Base-by-base conservation (phyloP, 768 basidiomycete genomes). In the Gyrodon lividus region DNA sequence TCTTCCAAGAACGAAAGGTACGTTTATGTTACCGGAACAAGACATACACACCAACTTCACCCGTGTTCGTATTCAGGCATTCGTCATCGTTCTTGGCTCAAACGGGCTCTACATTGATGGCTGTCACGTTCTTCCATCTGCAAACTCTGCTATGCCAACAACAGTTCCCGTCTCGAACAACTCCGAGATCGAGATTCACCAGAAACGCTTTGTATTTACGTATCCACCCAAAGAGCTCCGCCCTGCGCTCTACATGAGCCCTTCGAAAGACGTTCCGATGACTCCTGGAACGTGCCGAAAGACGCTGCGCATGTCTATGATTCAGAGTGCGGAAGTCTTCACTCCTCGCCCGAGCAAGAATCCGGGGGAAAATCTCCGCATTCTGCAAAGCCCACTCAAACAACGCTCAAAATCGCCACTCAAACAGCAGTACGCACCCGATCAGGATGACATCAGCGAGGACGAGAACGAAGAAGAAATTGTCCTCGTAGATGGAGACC, bases 151-250 rank as follows among this genome's bases (percentile, higher is more conserved):
- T 10, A 48, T 55, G 8, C 77, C 77, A 22, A 77, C 76, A 1
- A 86, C 78, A 1, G 74, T 89, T n/a, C 81, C 86, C 5, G 70
- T 90, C 16, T 72, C 74, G 9, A 87, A 86, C 64, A 77, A 81
- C 64, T 82, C 84, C 6, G 78, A 81, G 31, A 75, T 89, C 38
- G 83, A 84, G 55, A 83, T 89, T 13, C 81, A 81, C 61, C 76
- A 75, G 39, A 89, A 89, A 59, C 75, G 79, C 6, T 90, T 90
- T 64, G 70, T 74, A n/a, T 89, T 89, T 65, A 74, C 74, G 5
- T 89, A 89, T 60, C 88, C 87, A 2, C 86, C 88, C 5, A 88
- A 88, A 61, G 82, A 86, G 40, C 69, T 85, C 26, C 81, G 87
- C 20, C 70, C 78, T 14, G 69, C 72, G 4, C 69, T 80, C 20